Base-by-base conservation (phyloP, 164 flowering plant genomes). In the Tinospora cordifolia region DNA sequence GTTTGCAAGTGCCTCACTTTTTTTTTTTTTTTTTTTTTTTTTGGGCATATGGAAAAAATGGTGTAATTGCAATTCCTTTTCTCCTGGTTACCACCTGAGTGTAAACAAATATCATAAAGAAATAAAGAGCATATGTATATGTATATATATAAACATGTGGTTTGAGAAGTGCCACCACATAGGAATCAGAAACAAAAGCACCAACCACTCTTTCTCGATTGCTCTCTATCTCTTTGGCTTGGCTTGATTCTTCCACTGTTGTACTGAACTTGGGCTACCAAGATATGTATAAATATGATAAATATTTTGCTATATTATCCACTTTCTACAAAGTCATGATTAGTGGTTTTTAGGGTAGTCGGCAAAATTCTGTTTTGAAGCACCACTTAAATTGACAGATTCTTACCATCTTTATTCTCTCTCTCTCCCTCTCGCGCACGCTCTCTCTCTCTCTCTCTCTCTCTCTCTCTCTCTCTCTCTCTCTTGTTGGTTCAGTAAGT, bases 351-450 rank as follows among this genome's bases (percentile, higher is more conserved):
- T 44, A 44, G 47, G 13, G 47, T 44, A 14, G 13, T 44, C 47
- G 1, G 47, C 12, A 30, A 44, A 44, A 44, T 44, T 44, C 47
- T 44, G 47, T 44, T 44, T 44, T 30, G 22, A 54, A 54, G 60
- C 60, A 54, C 60, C 60, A 54, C 24, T n/a, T 30, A 54, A 54
- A 25, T 21, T 54, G 60, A 30, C 36, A 54, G 60, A 54, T 54
- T 54, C 60, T 54, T 54, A 54, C 21, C 60, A 54, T 54, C 60
- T 54, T 54, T 54, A 54, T 54, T 54, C 60, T 54, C 60, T 54
- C 60, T n/a, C n/a, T 54, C 4, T n/a, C n/a, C n/a, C n/a, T n/a
- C n/a, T n/a, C 60, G n/a, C n/a, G 60, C n/a, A 54, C n/a, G 60
- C 60, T 54, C 21, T 54, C 3, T 47, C 3, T 47, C 4, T 47